Evolutionary conservation across 2,329 filamentous ascomycete species (phyloP).

Genomic region (Chaetomium strumarium): DNA sequence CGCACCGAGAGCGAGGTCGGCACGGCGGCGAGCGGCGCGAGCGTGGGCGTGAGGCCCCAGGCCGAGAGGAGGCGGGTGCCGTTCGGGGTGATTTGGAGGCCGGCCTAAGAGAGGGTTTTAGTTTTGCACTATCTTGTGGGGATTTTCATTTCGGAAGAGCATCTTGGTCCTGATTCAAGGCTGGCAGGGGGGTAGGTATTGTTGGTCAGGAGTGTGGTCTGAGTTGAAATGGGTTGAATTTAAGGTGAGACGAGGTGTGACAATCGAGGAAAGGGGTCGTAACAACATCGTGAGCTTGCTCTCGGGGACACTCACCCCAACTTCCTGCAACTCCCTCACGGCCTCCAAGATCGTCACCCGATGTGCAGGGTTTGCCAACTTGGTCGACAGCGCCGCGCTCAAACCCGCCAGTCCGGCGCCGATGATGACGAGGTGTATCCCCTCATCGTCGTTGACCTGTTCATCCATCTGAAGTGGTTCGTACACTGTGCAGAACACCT

Average conservation of each 20-base stretch:
- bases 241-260: too few species aligned
- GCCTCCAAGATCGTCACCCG: constrained; percentile 27
- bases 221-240: too few species aligned
- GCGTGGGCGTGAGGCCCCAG: constrained; percentile 22
- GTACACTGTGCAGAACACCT: background rate
- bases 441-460: constrained; percentile 2
- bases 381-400: constrained; percentile 28
- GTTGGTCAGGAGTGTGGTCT: background rate
- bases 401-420: constrained; percentile 32
- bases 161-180: background rate
- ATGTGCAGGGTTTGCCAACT: constrained; percentile 25
- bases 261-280: background rate
- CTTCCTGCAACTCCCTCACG: constrained; percentile 20
- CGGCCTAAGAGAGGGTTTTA: constrained; percentile 16
- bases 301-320: constrained; percentile 17
- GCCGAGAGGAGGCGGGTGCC: constrained; percentile 25
- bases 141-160: background rate
- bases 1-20: constrained; percentile 26
- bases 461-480: background rate
- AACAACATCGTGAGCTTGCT: too few species aligned
- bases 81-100: constrained; percentile 29
- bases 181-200: background rate
- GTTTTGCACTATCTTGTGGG: background rate
- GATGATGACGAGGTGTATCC: constrained; percentile 25
- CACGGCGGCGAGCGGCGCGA: constrained; percentile 23